Conservation (phyloP, 208 protist genomes). For the Leishmania tropica region DNA sequence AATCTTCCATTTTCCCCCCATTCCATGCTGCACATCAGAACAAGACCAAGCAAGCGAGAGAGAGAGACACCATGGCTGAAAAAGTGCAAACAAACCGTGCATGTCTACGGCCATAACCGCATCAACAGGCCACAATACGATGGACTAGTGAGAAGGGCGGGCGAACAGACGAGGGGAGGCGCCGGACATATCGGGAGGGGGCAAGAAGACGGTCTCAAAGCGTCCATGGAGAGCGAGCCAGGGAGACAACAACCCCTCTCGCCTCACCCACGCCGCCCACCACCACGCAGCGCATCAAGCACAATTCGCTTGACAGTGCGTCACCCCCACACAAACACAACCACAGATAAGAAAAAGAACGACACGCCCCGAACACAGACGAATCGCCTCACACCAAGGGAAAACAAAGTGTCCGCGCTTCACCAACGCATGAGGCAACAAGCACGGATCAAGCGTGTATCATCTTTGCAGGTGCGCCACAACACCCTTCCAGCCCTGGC, state of each 20-base stretch:
- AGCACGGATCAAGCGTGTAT: not conserved
- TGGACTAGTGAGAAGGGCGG: not conserved
- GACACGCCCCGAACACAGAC: not conserved
- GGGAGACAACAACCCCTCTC: not conserved
- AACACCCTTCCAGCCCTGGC: not conserved
- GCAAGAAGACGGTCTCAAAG: not conserved
- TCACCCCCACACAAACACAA: not conserved
- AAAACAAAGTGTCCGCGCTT: not conserved
- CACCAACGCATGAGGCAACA: not conserved
- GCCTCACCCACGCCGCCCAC: not conserved
- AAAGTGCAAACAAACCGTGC: not conserved
- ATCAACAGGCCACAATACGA: not conserved
- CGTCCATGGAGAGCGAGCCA: not conserved
- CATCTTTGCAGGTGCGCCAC: not conserved
- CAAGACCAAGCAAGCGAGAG: not conserved
- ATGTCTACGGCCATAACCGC: not conserved
- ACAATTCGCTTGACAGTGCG: not conserved
- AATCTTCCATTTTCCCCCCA: not conserved
- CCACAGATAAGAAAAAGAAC: conserved; percentile 13
- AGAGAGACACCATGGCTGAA: conserved; percentile 2
- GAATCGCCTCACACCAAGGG: not conserved
- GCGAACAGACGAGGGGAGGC: conserved; percentile 8
- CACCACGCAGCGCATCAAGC: not conserved
- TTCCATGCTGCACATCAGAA: not conserved
- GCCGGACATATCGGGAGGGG: not conserved